phyloP scores from a whole-genome alignment of 768 basidiomycete species.

The Lentinula boryana region DNA sequence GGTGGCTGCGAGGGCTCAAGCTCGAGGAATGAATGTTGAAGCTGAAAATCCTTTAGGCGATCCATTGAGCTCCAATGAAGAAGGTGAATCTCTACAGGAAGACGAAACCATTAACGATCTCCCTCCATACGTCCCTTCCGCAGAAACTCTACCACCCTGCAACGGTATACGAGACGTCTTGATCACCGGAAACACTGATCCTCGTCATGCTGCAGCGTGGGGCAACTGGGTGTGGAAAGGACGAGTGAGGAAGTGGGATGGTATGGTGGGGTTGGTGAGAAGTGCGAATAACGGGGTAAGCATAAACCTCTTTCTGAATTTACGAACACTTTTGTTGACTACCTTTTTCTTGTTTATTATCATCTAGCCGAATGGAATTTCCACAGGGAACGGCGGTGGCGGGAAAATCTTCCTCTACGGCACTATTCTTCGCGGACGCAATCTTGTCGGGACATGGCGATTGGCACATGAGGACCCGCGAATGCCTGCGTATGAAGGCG shows the following conservation, averaged over 20 bases:
- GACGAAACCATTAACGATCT: background rate
- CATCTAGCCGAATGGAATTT: background rate
- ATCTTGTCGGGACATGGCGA: constrained; percentile 73
- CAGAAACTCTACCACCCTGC: constrained; percentile 17
- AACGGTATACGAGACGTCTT: constrained; percentile 40
- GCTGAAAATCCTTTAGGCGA: too few species aligned
- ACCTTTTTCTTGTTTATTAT: background rate
- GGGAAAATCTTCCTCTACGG: constrained; percentile 56
- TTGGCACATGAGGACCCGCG: constrained; percentile 36
- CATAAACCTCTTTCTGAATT: constrained; percentile 15
- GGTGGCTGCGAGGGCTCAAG: background rate
- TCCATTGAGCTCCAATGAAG: background rate
- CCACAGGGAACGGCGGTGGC: background rate
- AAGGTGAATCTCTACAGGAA: background rate
- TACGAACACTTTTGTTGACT: background rate
- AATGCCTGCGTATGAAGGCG: constrained; percentile 52
- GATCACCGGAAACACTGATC: constrained; percentile 43
- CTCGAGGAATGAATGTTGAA: too few species aligned
- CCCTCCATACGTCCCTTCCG: constrained; percentile 2
- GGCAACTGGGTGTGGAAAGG: constrained; percentile 27
- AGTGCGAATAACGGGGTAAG: background rate
- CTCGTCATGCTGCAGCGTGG: constrained; percentile 28
- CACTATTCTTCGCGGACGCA: constrained; percentile 58
- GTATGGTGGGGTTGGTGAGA: constrained; percentile 17
- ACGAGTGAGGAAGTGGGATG: constrained; percentile 31